Evolutionary conservation across 352 stramenopile genomes (phyloP), one percentile per base, ranked within the genome.

Genomic region (Pythium utonaiense): DNA sequence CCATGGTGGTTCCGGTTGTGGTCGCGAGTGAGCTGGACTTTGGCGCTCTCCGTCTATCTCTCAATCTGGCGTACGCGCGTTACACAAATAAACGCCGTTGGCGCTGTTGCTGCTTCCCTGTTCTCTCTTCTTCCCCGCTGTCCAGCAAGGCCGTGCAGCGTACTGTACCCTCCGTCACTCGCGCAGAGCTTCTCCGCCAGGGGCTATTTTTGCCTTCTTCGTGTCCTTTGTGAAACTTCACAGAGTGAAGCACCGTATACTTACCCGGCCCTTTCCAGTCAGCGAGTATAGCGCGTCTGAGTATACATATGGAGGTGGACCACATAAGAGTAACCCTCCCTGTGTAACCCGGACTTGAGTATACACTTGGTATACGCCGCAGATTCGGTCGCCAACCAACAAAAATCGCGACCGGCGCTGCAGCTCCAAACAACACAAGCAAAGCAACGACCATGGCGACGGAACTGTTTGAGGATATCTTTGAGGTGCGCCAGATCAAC

Each of bases 391-490:
- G 36, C 22, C 41, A 51, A 61, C 44, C 33, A 60, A 68, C 24
- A 38, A 24, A 52, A 38, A 45, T 47, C 22, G 45, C 40, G 31
- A 44, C n/a, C n/a, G n/a, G n/a, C n/a, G n/a, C n/a, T n/a, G 31
- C 27, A 60, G 25, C 41, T 48, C 7, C 30, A 14, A 45, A 58
- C 28, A 55, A 24, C 40, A 54, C 9, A 22, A 56, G 34, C 10
- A 28, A 55, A 60, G 2, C 49, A 50, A 28, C 24, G 24, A 62
- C 47, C 54, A 95, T 95, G 86, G 82, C 86, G 71, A 93, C 86
- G 22, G 84, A 95, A 68, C 73, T 99, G 49, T 99, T 99, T 85
- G 96, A 99, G 79, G 97, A 99, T 77, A 98, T 99, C 62, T 99
- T 99, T 70, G 93, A 98, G 81, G 94, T 99, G 60, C 96, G 88